Evolutionary conservation across 164 flowering plant species (phyloP).

Genomic region (Liquidambar formosana): DNA sequence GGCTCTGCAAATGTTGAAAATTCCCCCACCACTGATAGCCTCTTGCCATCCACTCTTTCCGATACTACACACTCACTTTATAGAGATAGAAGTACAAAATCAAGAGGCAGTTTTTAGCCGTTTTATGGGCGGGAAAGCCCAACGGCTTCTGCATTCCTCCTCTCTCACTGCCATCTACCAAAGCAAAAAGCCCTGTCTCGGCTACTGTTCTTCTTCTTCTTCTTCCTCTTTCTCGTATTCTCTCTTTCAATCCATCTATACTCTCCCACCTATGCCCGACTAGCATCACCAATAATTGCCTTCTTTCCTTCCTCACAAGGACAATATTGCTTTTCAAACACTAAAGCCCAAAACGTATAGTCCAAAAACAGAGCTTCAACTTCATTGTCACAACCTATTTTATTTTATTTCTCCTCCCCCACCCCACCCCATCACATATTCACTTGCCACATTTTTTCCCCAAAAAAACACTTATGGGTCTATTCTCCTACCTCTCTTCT

Average conservation of each 20-base stretch:
- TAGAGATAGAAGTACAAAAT: not conserved
- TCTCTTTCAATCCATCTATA: not conserved
- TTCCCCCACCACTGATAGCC: conserved; percentile 21
- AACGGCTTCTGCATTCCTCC: conserved; percentile 15
- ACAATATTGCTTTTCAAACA: no score
- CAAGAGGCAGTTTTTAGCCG: not conserved
- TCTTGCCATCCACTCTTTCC: not conserved
- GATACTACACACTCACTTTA: no score
- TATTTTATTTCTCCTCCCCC: not conserved
- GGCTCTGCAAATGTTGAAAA: not conserved
- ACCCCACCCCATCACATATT: not conserved
- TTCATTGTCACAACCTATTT: not conserved
- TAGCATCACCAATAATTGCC: not conserved
- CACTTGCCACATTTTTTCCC: not conserved
- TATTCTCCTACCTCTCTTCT: conserved; percentile 4
- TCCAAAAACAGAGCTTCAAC: conserved; percentile 13
- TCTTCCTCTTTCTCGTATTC: not conserved
- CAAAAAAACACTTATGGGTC: conserved; percentile 13
- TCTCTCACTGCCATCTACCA: conserved; percentile 10
- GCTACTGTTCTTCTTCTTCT: conserved; percentile 6
- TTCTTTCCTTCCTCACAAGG: no score
- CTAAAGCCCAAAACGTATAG: not conserved
- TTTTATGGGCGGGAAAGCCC: conserved; percentile 12
- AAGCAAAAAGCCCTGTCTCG: conserved; percentile 13
- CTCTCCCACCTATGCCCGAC: not conserved